Conservation (phyloP, 768 basidiomycete genomes). For the Psilocybe tampanensis region DNA sequence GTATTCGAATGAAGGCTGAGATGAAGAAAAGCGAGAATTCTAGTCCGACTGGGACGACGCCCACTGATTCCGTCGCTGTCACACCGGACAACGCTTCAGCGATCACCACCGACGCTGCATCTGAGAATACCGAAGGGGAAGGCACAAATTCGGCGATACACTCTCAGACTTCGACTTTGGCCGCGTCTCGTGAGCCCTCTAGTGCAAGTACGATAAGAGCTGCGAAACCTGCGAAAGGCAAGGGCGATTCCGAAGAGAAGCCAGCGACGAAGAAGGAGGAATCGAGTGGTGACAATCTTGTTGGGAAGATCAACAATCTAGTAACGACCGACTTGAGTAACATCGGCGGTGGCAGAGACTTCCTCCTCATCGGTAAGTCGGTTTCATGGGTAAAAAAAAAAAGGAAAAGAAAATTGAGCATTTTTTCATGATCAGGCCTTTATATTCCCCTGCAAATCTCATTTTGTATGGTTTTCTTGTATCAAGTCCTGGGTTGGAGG, state of each 20-base stretch:
- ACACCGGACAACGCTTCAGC: background rate
- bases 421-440: conserved; percentile 22
- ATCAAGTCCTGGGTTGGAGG: conserved; percentile 50
- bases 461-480: conserved; percentile 44
- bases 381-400: background rate
- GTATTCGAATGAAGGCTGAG: conserved; percentile 48
- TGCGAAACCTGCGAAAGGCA: background rate
- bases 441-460: conserved; percentile 44
- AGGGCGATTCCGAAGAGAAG: background rate
- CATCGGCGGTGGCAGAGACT: conserved; percentile 38
- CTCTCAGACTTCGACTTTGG: background rate
- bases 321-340: conserved; percentile 62
- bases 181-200: background rate
- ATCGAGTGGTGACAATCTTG: conserved; percentile 37
- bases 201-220: background rate
- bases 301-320: conserved; percentile 79
- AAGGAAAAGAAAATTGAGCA: too few species aligned
- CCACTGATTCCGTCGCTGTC: background rate
- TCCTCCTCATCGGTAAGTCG: conserved; percentile 28
- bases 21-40: background rate
- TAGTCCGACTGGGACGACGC: background rate
- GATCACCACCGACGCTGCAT: background rate
- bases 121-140: background rate
- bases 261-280: background rate
- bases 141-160: background rate